Evolutionary conservation across 164 flowering plant species (phyloP).

Genomic region (Amborella trichopoda): DNA sequence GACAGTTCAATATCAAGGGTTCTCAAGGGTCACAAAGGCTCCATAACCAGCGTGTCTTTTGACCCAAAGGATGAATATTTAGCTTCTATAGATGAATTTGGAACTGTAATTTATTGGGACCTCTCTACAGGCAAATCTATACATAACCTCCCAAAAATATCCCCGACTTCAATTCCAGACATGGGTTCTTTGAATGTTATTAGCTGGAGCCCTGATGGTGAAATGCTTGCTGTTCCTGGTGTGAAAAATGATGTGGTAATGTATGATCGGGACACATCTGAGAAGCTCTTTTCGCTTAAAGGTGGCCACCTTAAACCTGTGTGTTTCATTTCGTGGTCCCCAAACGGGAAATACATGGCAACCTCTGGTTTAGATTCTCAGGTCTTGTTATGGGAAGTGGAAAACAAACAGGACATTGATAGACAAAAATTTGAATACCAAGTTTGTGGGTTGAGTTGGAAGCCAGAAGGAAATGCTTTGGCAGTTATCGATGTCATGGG

Average conservation of each 20-base stretch:
- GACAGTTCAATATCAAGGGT: conserved; percentile 92
- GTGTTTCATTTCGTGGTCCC: conserved; percentile 90
- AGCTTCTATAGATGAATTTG: conserved; percentile 76
- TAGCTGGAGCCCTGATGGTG: conserved; percentile 96
- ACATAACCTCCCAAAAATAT: conserved; percentile 57
- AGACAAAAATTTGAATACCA: conserved; percentile 76
- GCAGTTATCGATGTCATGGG: conserved; percentile 92
- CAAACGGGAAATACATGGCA: conserved; percentile 95
- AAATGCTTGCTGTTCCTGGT: conserved; percentile 82
- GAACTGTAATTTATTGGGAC: conserved; percentile 80
- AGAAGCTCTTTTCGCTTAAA: conserved; percentile 62
- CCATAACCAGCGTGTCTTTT: conserved; percentile 70
- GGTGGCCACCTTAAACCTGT: conserved; percentile 71
- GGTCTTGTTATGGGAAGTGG: conserved; percentile 85
- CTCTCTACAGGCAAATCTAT: conserved; percentile 55
- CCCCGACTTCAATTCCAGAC: conserved; percentile 58
- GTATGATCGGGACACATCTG: conserved; percentile 95
- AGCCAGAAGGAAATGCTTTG: conserved; percentile 75
- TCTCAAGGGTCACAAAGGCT: conserved; percentile 83
- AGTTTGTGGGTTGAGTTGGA: conserved; percentile 85
- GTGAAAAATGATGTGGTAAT: conserved; percentile 82
- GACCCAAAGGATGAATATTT: conserved; percentile 80
- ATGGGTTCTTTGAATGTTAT: conserved; percentile 44
- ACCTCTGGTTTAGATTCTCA: conserved; percentile 83
- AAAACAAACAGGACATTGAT: conserved; percentile 72